Conservation (phyloP, 2,329 filamentous ascomycete genomes). For the Simplicillium aogashimaense region DNA sequence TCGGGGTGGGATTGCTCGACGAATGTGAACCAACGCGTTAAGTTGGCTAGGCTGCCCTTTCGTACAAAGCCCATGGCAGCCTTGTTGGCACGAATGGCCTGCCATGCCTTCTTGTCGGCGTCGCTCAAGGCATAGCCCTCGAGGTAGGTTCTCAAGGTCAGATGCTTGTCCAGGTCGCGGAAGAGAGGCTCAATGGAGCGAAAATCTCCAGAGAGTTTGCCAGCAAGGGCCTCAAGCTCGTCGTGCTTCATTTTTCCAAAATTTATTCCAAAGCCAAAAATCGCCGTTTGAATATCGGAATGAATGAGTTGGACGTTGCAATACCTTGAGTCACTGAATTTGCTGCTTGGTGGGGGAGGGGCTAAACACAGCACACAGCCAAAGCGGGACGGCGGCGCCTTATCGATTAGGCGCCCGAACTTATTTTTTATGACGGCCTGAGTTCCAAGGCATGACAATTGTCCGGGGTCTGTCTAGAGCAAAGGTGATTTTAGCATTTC, state of each 20-base stretch:
- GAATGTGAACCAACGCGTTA: slow-evolving; percentile 80
- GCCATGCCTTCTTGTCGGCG: slow-evolving; percentile 74
- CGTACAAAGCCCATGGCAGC: slow-evolving; percentile 75
- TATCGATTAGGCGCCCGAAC: slow-evolving; percentile 14
- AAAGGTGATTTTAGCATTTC: too few relatives aligned
- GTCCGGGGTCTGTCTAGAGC: too few relatives aligned
- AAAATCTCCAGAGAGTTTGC: slow-evolving; percentile 57
- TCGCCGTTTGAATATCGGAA: neutral
- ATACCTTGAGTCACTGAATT: slow-evolving; percentile 14
- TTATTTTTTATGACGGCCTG: slow-evolving; percentile 11
- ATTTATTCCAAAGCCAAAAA: neutral
- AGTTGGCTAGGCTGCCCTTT: slow-evolving; percentile 65
- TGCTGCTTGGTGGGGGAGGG: slow-evolving; percentile 10
- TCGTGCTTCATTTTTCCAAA: slow-evolving; percentile 42
- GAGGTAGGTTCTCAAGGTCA: slow-evolving; percentile 78
- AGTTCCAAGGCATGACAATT: slow-evolving; percentile 13
- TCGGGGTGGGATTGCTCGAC: slow-evolving; percentile 75
- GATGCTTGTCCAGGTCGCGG: slow-evolving; percentile 72
- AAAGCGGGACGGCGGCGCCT: slow-evolving; percentile 1
- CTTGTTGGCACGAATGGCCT: slow-evolving; percentile 71
- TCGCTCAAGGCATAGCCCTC: slow-evolving; percentile 70
- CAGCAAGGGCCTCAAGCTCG: slow-evolving; percentile 41
- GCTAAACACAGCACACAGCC: neutral
- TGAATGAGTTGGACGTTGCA: neutral
- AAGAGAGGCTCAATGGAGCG: slow-evolving; percentile 70